Conservation (phyloP, 2,329 filamentous ascomycete genomes). For the Acarospora socialis region DNA sequence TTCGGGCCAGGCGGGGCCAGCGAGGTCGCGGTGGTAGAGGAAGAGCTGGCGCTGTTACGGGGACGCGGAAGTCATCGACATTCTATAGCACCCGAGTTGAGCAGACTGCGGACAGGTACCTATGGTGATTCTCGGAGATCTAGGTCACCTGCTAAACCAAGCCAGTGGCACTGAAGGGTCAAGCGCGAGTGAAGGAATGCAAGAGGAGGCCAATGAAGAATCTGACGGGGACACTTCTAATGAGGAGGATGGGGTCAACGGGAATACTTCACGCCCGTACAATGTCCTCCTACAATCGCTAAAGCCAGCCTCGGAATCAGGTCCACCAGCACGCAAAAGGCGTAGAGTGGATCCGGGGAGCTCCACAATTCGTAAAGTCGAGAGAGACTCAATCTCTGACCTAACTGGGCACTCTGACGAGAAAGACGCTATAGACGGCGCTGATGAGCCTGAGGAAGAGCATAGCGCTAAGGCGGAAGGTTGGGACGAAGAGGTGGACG, state of each 20-base stretch:
- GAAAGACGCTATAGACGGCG: slow-evolving; percentile 28
- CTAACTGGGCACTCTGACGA: slow-evolving; percentile 10
- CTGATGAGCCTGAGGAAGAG: slow-evolving; percentile 32
- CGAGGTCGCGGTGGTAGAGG: slow-evolving; percentile 15
- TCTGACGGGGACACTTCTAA: slow-evolving; percentile 26
- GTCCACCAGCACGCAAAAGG: slow-evolving; percentile 36
- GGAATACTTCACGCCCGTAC: slow-evolving; percentile 33
- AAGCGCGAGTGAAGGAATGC: background rate
- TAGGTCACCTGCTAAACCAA: too few relatives aligned
- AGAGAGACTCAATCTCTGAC: slow-evolving; percentile 1
- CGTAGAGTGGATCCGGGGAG: slow-evolving; percentile 34
- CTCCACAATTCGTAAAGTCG: background rate
- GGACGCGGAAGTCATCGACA: slow-evolving; percentile 1
- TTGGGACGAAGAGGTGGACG: slow-evolving; percentile 16
- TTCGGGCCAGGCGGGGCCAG: slow-evolving; percentile 9
- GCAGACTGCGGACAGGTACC: too few relatives aligned
- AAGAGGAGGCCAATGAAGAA: slow-evolving; percentile 1
- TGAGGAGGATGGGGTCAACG: too few relatives aligned
- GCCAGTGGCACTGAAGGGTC: too few relatives aligned
- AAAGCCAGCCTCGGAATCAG: slow-evolving; percentile 26
- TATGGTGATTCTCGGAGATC: too few relatives aligned
- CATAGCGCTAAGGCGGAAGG: too few relatives aligned
- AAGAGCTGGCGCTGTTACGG: background rate
- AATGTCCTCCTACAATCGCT: slow-evolving; percentile 43
- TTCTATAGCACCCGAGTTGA: slow-evolving; percentile 8